Conservation (phyloP, 805 yeast genomes). For the Candida ficus region DNA sequence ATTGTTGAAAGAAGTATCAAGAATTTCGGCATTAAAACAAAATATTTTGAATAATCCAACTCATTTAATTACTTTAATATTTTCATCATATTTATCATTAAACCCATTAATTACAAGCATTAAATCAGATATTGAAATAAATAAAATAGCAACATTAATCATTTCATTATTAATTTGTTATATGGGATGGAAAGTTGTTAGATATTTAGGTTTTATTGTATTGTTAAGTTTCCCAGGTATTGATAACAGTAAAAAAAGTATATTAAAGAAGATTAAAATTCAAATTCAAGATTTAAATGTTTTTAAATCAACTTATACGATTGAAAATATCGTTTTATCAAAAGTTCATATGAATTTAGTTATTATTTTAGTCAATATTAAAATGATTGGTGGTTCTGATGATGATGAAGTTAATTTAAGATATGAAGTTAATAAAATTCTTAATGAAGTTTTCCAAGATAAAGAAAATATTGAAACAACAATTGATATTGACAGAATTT, state of each 20-base stretch:
- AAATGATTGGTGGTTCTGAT: conserved; percentile 64
- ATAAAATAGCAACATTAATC: conserved; percentile 40
- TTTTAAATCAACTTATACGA: conserved; percentile 44
- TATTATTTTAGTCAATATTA: conserved; percentile 49
- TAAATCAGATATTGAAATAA: conserved; percentile 28
- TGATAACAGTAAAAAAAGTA: conserved; percentile 31
- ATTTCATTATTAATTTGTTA: conserved; percentile 41
- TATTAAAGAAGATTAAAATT: conserved; percentile 38
- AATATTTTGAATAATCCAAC: conserved; percentile 25
- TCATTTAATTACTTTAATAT: conserved; percentile 40
- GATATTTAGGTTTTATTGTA: conserved; percentile 45
- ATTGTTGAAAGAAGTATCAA: neutral
- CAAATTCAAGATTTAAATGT: conserved; percentile 42
- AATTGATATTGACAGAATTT: conserved; percentile 35
- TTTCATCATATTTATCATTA: conserved; percentile 34
- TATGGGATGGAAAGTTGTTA: conserved; percentile 49
- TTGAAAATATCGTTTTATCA: conserved; percentile 46
- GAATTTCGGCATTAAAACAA: conserved; percentile 10
- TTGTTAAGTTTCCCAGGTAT: conserved; percentile 48
- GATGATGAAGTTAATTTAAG: conserved; percentile 61
- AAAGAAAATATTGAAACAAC: conserved; percentile 35
- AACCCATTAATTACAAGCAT: conserved; percentile 28
- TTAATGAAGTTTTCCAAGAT: conserved; percentile 27
- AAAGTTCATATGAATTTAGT: conserved; percentile 59
- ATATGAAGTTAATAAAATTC: conserved; percentile 41